These are phyloP conservation scores for Ceratobasidium sp. DNA, from an alignment of 1,284 basidiomycete genomes.

Conservation along the genomic window DNA sequence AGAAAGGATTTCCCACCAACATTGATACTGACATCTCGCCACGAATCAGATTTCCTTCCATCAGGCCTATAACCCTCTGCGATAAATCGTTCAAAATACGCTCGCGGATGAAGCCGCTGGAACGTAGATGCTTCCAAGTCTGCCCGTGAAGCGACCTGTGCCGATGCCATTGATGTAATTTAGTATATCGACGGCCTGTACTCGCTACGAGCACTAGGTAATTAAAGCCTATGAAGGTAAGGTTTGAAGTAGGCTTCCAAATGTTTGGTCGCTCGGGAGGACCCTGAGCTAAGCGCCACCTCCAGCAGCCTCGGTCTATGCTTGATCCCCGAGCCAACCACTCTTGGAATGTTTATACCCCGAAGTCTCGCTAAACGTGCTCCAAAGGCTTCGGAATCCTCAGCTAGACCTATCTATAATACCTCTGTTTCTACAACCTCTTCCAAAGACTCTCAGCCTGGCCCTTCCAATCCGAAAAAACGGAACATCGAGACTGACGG, in stretches of 20 bases:
- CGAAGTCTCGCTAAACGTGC: constrained; percentile 31
- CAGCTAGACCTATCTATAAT: neutral
- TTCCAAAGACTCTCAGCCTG: neutral
- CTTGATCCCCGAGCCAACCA: constrained; percentile 19
- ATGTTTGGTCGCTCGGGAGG: neutral
- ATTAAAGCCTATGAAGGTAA: too few relatives aligned
- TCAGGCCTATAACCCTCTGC: constrained; percentile 80
- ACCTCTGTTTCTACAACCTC: too few relatives aligned
- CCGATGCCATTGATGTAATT: neutral
- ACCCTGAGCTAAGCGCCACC: constrained; percentile 8
- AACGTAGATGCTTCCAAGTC: constrained; percentile 74
- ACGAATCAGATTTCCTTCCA: constrained; percentile 73
- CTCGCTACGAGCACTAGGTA: constrained; percentile 53
- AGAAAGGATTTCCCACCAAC: constrained; percentile 69
- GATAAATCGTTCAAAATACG: constrained; percentile 85
- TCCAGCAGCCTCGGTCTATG: neutral
- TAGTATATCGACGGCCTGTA: neutral
- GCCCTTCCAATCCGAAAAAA: constrained; percentile 24
- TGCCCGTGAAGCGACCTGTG: constrained; percentile 10
- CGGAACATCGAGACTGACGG: constrained; percentile 10
- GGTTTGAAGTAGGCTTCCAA: neutral
- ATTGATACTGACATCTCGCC: constrained; percentile 79
- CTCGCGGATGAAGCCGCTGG: constrained; percentile 84
- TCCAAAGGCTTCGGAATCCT: neutral
- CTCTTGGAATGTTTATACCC: constrained; percentile 33